Base-by-base conservation (phyloP, 2,329 filamentous ascomycete species). In the Xylariaceae sp. region DNA sequence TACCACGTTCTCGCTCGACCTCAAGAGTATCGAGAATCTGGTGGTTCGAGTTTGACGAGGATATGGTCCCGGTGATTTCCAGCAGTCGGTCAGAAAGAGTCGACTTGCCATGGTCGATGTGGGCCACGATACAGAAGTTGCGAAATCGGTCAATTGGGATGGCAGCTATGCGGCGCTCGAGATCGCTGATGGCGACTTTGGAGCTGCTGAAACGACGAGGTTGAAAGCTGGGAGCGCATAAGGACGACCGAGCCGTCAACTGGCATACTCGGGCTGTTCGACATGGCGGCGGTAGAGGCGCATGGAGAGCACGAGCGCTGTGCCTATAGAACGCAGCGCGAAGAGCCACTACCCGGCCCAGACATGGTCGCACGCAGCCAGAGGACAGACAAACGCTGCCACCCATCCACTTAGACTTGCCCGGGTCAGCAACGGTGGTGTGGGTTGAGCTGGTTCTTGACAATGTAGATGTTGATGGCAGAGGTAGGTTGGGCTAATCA, bases 81-180 rank as follows among this genome's bases (percentile, higher is more conserved):
- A 99, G 81, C 50, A 99, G 76, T 2, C 94, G 87, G 67, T 99
- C 94, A 62, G 87, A 92, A 49, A 99, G 84, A 4, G 94, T 99
- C 68, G 89, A 95, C 74, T 99, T 99, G 66, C 94, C 94, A 84
- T 99, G 94, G 71, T 99, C 94, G 68, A 99, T 95, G 71, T 99
- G 94, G 9, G 94, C 94, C 48, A 99, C 92, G 66, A 99, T 97
- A 73, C 94, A 99, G 71, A 99, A 99, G 72, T 99, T 99, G 59
- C 94, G 87, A 63, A 84, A 92, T 18, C 88, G 82, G 53, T 87
- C 83, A 65, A 92, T 86, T 2, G 88, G 88, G 51, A 92, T 92
- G 5, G 81, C 83, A 15, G 84, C 77, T 56, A 92, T 91, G 60
- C 84, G 80, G 41, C 71, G 70, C 63, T 83, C 79, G 50, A 83